These are phyloP conservation scores for Suillus weaverae DNA, from an alignment of 768 basidiomycete species.

Conservation along the genomic window DNA sequence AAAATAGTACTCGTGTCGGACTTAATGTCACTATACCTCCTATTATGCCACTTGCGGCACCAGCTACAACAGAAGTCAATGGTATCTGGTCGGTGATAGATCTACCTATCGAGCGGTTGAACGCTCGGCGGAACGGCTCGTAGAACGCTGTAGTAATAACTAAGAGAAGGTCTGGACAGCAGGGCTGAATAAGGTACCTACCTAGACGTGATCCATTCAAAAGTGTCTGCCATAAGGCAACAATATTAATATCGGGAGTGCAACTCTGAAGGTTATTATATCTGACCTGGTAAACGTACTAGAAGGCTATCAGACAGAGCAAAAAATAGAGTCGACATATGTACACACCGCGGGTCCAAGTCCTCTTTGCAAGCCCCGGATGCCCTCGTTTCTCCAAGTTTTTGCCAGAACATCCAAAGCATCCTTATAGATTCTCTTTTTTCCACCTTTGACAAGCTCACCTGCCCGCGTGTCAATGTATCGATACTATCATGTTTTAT, in stretches of 20 bases:
- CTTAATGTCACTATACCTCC: slow-evolving; percentile 56
- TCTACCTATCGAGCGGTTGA: slow-evolving; percentile 72
- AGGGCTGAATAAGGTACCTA: slow-evolving; percentile 25
- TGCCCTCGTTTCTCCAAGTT: slow-evolving; percentile 87
- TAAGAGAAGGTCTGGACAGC: slow-evolving; percentile 12
- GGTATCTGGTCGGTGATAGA: slow-evolving; percentile 65
- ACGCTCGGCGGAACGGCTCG: slow-evolving; percentile 76
- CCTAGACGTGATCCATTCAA: slow-evolving; percentile 90
- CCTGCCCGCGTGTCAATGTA: slow-evolving; percentile 27
- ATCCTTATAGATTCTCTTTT: slow-evolving; percentile 79
- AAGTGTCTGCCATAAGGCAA: slow-evolving; percentile 57
- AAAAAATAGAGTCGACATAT: not conserved
- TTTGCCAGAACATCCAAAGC: slow-evolving; percentile 83
- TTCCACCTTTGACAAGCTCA: slow-evolving; percentile 78
- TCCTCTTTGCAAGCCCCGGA: slow-evolving; percentile 91
- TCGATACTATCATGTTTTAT: too few species aligned
- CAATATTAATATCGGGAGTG: too few species aligned
- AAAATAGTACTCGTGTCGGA: not conserved
- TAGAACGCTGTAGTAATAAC: slow-evolving; percentile 73
- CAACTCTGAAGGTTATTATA: not conserved
- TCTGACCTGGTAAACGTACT: slow-evolving; percentile 92
- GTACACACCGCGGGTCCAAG: slow-evolving; percentile 78
- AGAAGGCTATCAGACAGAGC: slow-evolving; percentile 13
- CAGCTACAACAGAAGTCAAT: slow-evolving; percentile 78
- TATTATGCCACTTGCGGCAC: slow-evolving; percentile 86